phyloP scores from a whole-genome alignment of 495 filamentous ascomycete species.

The Podospora fimiseda region DNA sequence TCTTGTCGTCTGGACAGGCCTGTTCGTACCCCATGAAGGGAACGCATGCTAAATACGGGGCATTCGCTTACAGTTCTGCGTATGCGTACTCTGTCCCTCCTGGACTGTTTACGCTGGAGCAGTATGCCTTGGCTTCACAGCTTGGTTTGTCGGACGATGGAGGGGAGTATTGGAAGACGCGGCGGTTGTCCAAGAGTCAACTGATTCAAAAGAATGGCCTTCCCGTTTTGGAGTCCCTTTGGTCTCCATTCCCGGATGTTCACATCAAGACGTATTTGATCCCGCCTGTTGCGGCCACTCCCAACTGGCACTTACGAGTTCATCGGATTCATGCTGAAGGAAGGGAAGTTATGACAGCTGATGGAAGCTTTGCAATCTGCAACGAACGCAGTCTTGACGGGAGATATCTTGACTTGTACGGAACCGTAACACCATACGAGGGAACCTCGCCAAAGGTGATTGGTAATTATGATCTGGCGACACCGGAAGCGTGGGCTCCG shows the following conservation, averaged over 20 bases:
- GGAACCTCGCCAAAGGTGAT: conserved; percentile 47
- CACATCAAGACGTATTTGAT: conserved; percentile 57
- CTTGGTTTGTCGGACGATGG: conserved; percentile 71
- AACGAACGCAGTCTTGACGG: conserved; percentile 54
- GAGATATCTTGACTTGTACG: conserved; percentile 50
- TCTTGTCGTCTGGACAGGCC: conserved; percentile 67
- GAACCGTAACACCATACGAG: conserved; percentile 29
- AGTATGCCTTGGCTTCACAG: conserved; percentile 66
- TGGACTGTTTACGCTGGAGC: conserved; percentile 67
- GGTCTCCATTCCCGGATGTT: conserved; percentile 64
- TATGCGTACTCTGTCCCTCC: conserved; percentile 74
- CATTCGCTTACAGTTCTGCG: conserved; percentile 67
- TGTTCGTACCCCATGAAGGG: conserved; percentile 75
- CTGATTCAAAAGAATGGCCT: conserved; percentile 39
- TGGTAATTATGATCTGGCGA: conserved; percentile 49
- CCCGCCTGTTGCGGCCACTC: conserved; percentile 45
- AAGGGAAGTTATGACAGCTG: conserved; percentile 57
- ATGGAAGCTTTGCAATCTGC: conserved; percentile 65
- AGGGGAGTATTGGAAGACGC: conserved; percentile 73
- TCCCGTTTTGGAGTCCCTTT: conserved; percentile 57
- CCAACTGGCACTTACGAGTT: conserved; percentile 63
- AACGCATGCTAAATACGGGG: conserved; percentile 75
- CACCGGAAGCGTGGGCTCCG: conserved; percentile 50
- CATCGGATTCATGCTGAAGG: conserved; percentile 51
- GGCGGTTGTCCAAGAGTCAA: conserved; percentile 51